Evolutionary conservation across 352 stramenopile genomes (phyloP), one percentile per base, ranked within the genome.

Genomic region (Thraustochytrium sp.): DNA sequence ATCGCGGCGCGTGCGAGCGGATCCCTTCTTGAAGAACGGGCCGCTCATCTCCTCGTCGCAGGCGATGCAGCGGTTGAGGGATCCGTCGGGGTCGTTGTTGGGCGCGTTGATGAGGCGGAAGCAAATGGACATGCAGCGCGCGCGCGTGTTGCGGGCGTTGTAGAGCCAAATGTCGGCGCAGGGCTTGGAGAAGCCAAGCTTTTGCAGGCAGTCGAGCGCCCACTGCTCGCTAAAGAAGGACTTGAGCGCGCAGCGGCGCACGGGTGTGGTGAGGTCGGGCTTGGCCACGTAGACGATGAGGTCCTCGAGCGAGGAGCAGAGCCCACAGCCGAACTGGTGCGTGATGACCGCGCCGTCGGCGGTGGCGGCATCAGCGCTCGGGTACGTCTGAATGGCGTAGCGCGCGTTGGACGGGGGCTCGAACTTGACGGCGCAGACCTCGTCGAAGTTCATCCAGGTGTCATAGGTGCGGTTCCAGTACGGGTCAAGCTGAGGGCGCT

Each of bases 91-190:
- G 36, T 44, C 26, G n/a, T 55, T 77, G 4, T 77, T 62, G 42
- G 42, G 42, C 3, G 65, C 40, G 49, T 61, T 54, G 26, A 77
- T 77, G 31, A 62, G 42, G 8, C 2, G 21, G 26, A 77, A 55
- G 65, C 65, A 77, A 34, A 62, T 77, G 37, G 42, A 55, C 42
- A 77, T 77, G 46, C 65, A 77, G 37, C 42, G 49, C 51, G 46
- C 82, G 37, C 74, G 37, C 18, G 74, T 82, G 29, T 82, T 82
- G 3, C 40, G 37, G 23, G 40, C 74, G 34, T 78, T 82, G 5
- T 29, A 74, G 26, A 78, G 40, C 74, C 74, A 82, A 18, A 82
- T 82, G 29, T 56, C 53, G 8, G 74, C 74, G 62, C 74, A 82
- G 18, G 37, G 37, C 13, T 13, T 9, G 26, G 40, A 61, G 37